Evolutionary conservation across 352 stramenopile species (phyloP), one percentile per base, ranked within the genome.

Genomic region (Phytophthora parvispora): DNA sequence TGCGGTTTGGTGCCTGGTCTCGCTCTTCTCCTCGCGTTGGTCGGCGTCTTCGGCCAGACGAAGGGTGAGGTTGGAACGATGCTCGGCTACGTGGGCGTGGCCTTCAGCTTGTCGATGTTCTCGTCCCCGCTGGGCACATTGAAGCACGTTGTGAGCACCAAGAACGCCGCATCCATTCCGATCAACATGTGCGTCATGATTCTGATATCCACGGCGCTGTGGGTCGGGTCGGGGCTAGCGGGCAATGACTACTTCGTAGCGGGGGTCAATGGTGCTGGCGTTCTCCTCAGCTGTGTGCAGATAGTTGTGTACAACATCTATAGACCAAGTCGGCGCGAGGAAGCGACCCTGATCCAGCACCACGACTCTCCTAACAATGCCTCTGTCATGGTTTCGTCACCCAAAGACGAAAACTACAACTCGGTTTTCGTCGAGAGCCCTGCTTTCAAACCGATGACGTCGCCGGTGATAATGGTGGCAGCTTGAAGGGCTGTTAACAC

Each of bases 291-390:
- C 6, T 38, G 43, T 45, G 40, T 77, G 9, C 82, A 92, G 50
- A 70, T 88, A 43, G 45, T 74, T 4, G 67, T 92, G 32, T 90
- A 86, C 61, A 73, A 74, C 24, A 50, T 87, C 7, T 92, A 84
- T 54, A 40, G 43, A 51, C 52, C 58, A 51, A 51, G 47, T 20
- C 56, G 43, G 27, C 5, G 28, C 16, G 51, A 56, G 9, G 42
- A 62, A 31, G 47, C 1, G 50, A 12, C 15, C 15, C 22, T 45
- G 38, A 45, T 45, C 6, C 38, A 40, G 34, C 34, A 45, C 38
- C 18, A 45, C 31, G 31, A 6, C 31, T 36, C 31, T 10, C 31
- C 31, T 10, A 36, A 36, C 6, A 36, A 36, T 36, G 31, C 31
- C 31, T 10, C 31, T 6, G 15, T 58, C n/a, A n/a, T n/a, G n/a